Conservation (phyloP, 352 stramenopile species). For the Peronospora farinosa region DNA sequence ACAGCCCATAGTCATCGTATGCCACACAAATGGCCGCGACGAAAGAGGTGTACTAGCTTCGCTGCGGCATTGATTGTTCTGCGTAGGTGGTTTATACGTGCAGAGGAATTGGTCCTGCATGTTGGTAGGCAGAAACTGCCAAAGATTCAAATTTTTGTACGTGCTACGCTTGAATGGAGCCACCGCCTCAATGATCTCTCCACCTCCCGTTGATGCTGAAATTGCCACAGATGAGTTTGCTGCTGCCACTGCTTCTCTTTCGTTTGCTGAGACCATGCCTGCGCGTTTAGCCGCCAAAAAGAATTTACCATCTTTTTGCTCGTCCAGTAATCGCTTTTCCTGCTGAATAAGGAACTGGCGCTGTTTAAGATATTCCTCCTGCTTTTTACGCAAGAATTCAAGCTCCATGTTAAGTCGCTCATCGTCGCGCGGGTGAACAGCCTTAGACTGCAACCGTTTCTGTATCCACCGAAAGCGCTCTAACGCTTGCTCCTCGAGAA, state of each 20-base stretch:
- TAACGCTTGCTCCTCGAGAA: conserved; percentile 56
- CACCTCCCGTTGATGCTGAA: conserved; percentile 10
- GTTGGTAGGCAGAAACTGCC: conserved; percentile 79
- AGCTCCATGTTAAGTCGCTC: conserved; percentile 43
- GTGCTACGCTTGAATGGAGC: conserved; percentile 81
- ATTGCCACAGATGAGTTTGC: conserved; percentile 13
- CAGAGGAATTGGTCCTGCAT: conserved; percentile 82
- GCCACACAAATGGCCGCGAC: conserved; percentile 55
- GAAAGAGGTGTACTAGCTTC: conserved; percentile 15
- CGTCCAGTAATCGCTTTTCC: conserved; percentile 53
- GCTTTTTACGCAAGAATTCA: conserved; percentile 58
- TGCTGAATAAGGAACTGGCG: conserved; percentile 73
- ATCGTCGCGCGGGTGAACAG: conserved; percentile 16
- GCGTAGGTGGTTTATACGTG: conserved; percentile 36
- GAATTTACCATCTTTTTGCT: conserved; percentile 44
- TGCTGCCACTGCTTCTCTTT: conserved; percentile 16
- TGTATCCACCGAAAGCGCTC: conserved; percentile 49
- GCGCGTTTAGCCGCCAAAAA: conserved; percentile 30
- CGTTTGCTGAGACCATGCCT: conserved; percentile 15
- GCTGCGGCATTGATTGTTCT: conserved; percentile 10
- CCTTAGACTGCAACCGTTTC: conserved; percentile 31
- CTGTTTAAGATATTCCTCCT: conserved; percentile 71
- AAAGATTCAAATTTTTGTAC: conserved; percentile 72
- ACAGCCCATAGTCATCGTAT: conserved; percentile 85
- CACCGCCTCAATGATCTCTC: conserved; percentile 27